Base-by-base conservation (phyloP, 192 early-diverging fungal species). In the Jimgerdemannia lactiflua region DNA sequence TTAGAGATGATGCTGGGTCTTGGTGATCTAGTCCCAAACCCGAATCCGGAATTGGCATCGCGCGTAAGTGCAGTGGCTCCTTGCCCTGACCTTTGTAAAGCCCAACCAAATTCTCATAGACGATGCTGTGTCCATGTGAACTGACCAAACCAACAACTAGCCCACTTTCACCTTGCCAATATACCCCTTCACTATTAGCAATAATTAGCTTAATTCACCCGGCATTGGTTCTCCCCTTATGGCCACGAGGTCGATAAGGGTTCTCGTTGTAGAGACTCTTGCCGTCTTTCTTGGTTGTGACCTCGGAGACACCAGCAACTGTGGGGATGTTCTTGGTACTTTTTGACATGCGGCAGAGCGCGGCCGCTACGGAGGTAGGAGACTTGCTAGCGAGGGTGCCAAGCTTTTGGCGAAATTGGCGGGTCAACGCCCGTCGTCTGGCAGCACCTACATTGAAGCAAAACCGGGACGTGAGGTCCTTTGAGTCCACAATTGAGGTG, bases 341-440 rank as follows among this genome's bases (percentile, higher is more conserved):
- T 43, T 93, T 88, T 3, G 89, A 88, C 69, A 91, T 84, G 14
- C 84, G 82, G 49, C 90, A 91, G 41, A 99, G 74, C 66, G 90
- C 95, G 1, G 95, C 95, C 3, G 97, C 96, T 39, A 98, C 89
- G 3, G 97, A 94, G 49, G 96, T 95, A 4, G 95, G 96, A 6
- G 91, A 93, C 71, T 95, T 96, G 39, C 97, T 96, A 0, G 93
- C 95, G 49, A 99, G 82, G 11, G 90, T 92, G 40, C 94, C 94
- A n/a, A 89, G 70, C n/a, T 94, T 70, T 91, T 91, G 8, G 92
- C 94, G 40, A 83, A 85, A 44, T 89, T 83, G 14, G 89, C 89
- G 64, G 82, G 77, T 93, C 86, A 3, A 94, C 77, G 10, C 92
- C 93, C 18, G 91, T 86, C 74, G 89, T 89, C 74, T 91, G 90